Conservation (phyloP, 2,329 filamentous ascomycete species). For the Aspergillus brunneoviolaceus region DNA sequence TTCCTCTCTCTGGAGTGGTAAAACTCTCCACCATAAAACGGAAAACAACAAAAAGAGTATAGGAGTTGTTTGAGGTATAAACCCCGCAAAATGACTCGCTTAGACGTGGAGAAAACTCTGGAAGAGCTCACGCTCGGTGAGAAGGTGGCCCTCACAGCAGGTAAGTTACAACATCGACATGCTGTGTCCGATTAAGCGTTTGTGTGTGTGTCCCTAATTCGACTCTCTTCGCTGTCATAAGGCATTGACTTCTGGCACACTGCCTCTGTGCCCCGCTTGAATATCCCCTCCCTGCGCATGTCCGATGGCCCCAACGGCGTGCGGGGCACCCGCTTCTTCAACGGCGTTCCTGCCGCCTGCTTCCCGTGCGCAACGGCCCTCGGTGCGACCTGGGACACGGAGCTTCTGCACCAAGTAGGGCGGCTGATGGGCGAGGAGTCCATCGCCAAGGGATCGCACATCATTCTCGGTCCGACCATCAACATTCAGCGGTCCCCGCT, state of each 20-base stretch:
- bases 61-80: neutral
- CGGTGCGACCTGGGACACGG: conserved; percentile 75
- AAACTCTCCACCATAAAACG: neutral
- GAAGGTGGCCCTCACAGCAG: conserved; percentile 51
- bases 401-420: conserved; percentile 68
- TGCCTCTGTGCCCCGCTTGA: conserved; percentile 60
- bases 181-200: neutral
- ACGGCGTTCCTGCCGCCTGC: conserved; percentile 68
- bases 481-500: conserved; percentile 80
- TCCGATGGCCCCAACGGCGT: conserved; percentile 71
- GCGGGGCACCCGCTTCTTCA: conserved; percentile 67
- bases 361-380: conserved; percentile 78
- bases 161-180: conserved; percentile 22
- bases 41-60: neutral
- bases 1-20: neutral
- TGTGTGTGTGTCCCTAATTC: neutral
- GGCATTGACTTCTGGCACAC: conserved; percentile 67
- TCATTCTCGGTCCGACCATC: conserved; percentile 74
- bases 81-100: conserved; percentile 29
- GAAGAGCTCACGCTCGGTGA: conserved; percentile 56
- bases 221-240: conserved; percentile 13
- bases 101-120: conserved; percentile 51
- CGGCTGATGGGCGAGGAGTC: conserved; percentile 69
- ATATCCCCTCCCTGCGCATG: conserved; percentile 64
- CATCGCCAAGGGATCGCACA: conserved; percentile 70